Evolutionary conservation across 805 yeast genomes (phyloP), one percentile per base, ranked within the genome.

Genomic region (Ogataea paradorogensis): DNA sequence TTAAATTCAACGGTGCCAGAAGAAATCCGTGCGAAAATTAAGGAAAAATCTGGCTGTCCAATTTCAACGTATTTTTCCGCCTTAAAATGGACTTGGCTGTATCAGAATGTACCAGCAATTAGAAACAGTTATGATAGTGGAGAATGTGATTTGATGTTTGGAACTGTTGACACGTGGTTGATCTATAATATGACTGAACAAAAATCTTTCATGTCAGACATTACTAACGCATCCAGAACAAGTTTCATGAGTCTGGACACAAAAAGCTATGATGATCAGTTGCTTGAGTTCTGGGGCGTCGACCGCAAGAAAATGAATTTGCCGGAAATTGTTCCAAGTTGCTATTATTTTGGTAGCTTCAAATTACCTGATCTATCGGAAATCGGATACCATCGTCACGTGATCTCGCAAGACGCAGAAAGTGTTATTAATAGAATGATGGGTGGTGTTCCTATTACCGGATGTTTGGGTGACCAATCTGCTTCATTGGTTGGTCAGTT

Each of bases 121-220:
- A 66, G 75, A 47, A 75, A 75, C 27, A 80, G 82, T 36, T 87
- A 88, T 59, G 86, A 84, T 40, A 66, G 69, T 30, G 91, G 89
- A 35, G 83, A 84, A 35, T 71, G 73, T 14, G 74, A 75, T 58
- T 70, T 89, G 55, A 83, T 87, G 84, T 89, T 89, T 59, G 96
- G 96, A 43, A 90, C 97, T 20, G 83, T 91, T 31, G 98, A 90
- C 63, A 80, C 95, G 14, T 90, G 98, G 98, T 74, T 90, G 47
- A 79, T 90, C 45, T 87, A 85, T 65, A 84, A 88, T 57, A 67
- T 90, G 60, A 84, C 96, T 23, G 70, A 71, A 53, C 82, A 82
- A 54, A 72, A 75, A 36, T 62, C 82, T 0, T 86, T 77, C 59
- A 82, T 85, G 33, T 80, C 96, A 1, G 98, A 90, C 63, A 81